A percentile compares a stretch with the other conserved stretches of the same genome.
Evolutionary conservation across 768 basidiomycete genomes (phyloP).

Genomic region (Leucocoprinus birnbaumii): DNA sequence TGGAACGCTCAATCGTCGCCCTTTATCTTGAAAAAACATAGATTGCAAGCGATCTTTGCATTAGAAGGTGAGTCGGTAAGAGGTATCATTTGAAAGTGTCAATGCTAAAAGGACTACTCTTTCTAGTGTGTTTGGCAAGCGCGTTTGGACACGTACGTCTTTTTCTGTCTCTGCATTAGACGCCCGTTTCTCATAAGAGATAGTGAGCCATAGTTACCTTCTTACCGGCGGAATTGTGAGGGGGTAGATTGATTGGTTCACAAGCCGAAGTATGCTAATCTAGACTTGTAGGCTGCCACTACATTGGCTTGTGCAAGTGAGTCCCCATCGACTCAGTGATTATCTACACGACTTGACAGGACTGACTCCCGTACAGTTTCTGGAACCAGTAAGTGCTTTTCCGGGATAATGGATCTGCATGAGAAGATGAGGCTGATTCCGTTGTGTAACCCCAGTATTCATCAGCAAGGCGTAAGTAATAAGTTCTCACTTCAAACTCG

Average conservation of each 20-base stretch:
- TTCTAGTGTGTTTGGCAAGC: constrained; percentile 20
- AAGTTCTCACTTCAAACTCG: too few species aligned
- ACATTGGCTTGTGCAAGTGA: constrained; percentile 9
- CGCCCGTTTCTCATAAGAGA: too few species aligned
- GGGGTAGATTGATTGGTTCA: background rate
- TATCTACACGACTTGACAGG: too few species aligned
- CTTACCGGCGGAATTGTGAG: constrained; percentile 1
- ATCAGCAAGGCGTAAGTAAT: constrained; percentile 5
- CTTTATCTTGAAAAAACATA: too few species aligned
- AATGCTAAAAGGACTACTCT: too few species aligned
- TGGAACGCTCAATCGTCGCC: too few species aligned
- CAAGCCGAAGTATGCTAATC: too few species aligned
- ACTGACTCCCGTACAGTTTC: background rate
- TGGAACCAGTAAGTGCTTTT: too few species aligned
- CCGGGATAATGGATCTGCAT: too few species aligned
- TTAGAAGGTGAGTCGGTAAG: constrained; percentile 16
- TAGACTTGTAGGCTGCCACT: background rate
- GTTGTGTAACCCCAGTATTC: constrained; percentile 2
- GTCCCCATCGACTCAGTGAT: too few species aligned
- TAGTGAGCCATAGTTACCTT: constrained; percentile 17
- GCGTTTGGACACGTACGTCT: constrained; percentile 18
- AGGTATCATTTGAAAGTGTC: too few species aligned
- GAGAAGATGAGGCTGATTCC: too few species aligned
- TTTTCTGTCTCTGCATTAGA: background rate
- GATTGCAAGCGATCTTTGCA: constrained; percentile 21